Conservation (phyloP, 2,329 filamentous ascomycete species). For the Aspergillus ibericus region DNA sequence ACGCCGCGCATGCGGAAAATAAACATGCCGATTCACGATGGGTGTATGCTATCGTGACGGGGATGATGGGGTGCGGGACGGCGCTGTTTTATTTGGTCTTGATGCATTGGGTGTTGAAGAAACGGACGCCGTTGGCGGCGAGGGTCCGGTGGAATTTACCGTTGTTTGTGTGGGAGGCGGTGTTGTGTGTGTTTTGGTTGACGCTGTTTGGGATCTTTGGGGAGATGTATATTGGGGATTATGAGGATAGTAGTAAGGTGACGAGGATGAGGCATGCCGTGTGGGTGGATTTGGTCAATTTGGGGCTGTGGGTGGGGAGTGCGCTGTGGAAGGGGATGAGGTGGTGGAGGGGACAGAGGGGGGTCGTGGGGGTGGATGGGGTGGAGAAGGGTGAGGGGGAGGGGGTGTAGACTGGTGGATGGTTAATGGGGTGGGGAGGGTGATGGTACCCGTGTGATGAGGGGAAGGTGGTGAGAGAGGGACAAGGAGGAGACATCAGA, state of each 20-base stretch:
- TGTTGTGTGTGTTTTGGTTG: slow-evolving; percentile 77
- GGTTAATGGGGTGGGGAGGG: background rate
- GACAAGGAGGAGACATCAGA: background rate
- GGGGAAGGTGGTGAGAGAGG: background rate
- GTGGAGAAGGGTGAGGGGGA: slow-evolving; percentile 23
- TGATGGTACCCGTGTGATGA: background rate
- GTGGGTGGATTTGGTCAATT: slow-evolving; percentile 75
- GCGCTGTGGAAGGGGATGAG: slow-evolving; percentile 43
- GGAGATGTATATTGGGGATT: slow-evolving; percentile 67
- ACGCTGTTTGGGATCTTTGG: slow-evolving; percentile 82
- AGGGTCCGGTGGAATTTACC: slow-evolving; percentile 27
- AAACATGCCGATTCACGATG: slow-evolving; percentile 65
- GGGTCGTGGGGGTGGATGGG: slow-evolving; percentile 7
- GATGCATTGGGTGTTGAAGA: slow-evolving; percentile 46
- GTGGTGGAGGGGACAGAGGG: slow-evolving; percentile 32
- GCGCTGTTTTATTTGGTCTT: slow-evolving; percentile 64
- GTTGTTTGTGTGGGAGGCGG: slow-evolving; percentile 66
- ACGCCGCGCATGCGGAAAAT: slow-evolving; percentile 43
- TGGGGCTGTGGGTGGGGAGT: slow-evolving; percentile 73
- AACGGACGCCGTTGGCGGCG: slow-evolving; percentile 33
- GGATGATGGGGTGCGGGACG: slow-evolving; percentile 64
- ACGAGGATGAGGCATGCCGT: slow-evolving; percentile 82
- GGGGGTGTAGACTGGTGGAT: slow-evolving; percentile 18
- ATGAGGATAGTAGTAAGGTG: slow-evolving; percentile 41
- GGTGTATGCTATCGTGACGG: slow-evolving; percentile 75